phyloP scores from a whole-genome alignment of 495 filamentous ascomycete species.

The Echria macrotheca region DNA sequence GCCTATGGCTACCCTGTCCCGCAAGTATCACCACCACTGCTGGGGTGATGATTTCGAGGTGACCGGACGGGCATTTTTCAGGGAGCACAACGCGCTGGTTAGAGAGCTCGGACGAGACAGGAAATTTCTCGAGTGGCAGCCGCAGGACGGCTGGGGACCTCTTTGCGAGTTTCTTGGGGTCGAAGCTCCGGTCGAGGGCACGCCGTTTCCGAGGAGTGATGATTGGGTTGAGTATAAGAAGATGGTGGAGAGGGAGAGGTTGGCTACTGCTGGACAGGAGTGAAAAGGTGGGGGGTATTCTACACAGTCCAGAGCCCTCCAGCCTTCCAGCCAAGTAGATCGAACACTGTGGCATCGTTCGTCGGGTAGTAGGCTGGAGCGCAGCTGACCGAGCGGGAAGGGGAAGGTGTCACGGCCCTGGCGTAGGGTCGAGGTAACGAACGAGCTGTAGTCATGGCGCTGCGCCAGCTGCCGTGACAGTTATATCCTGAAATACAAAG shows the following conservation, averaged over 20 bases:
- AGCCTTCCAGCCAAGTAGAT: too few species aligned
- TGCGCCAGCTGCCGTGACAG: too few species aligned
- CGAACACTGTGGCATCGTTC: too few species aligned
- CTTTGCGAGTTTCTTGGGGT: slow-evolving; percentile 63
- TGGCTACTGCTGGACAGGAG: too few species aligned
- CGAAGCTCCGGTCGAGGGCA: slow-evolving; percentile 45
- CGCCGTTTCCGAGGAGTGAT: slow-evolving; percentile 17
- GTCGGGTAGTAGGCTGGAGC: too few species aligned
- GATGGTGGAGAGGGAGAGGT: slow-evolving; percentile 10
- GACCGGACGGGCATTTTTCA: slow-evolving; percentile 27
- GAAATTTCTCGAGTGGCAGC: slow-evolving; percentile 55
- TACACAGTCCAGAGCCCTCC: too few species aligned
- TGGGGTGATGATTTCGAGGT: slow-evolving; percentile 27
- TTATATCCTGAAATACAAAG: too few species aligned
- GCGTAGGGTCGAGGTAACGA: too few species aligned
- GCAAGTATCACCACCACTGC: slow-evolving; percentile 25
- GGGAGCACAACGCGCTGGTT: slow-evolving; percentile 25
- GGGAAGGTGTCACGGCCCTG: too few species aligned
- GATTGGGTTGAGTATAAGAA: slow-evolving; percentile 19
- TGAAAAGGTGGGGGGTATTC: too few species aligned
- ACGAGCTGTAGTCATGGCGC: too few species aligned
- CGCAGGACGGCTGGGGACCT: slow-evolving; percentile 61
- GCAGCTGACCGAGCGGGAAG: too few species aligned
- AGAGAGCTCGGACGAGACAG: slow-evolving; percentile 17
- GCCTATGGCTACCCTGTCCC: slow-evolving; percentile 23